Conservation (phyloP, 108 stramenopile species). For the Ochromonas danica region DNA sequence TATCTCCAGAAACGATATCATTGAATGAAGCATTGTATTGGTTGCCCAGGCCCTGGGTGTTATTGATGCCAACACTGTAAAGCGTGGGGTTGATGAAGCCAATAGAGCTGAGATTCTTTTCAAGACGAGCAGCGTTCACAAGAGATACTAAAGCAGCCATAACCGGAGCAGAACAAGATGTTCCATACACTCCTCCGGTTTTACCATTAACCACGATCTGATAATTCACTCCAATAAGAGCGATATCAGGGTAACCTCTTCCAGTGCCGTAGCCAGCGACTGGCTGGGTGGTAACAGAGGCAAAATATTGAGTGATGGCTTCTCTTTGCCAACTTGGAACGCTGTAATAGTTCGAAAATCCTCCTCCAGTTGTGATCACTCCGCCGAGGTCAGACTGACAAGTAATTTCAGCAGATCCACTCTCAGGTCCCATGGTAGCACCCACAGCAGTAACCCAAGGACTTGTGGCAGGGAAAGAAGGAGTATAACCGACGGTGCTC, state of each 20-base stretch:
- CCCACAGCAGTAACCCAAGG: constrained; percentile 34
- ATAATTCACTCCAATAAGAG: constrained; percentile 1
- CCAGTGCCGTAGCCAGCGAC: not conserved
- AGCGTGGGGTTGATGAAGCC: constrained; percentile 36
- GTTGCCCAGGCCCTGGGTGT: not conserved
- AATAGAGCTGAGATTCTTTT: not conserved
- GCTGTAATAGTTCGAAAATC: constrained; percentile 2
- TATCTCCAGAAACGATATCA: constrained; percentile 45
- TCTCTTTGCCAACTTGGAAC: not conserved
- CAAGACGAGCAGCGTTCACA: not conserved
- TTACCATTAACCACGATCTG: constrained; percentile 7
- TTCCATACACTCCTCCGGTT: constrained; percentile 2
- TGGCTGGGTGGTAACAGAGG: not conserved
- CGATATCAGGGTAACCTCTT: constrained; percentile 25
- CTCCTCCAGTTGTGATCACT: constrained; percentile 31
- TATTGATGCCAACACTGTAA: not conserved
- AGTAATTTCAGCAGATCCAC: not conserved
- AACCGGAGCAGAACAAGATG: constrained; percentile 6
- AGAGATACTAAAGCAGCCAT: constrained; percentile 16
- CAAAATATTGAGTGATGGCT: not conserved
- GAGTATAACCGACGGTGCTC: not conserved
- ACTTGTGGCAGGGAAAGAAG: constrained; percentile 28
- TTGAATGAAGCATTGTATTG: constrained; percentile 41
- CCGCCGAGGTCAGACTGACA: not conserved
- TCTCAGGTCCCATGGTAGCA: not conserved